Evolutionary conservation across 2,329 filamentous ascomycete species (phyloP).

Genomic region (Colletotrichum tropicicola): DNA sequence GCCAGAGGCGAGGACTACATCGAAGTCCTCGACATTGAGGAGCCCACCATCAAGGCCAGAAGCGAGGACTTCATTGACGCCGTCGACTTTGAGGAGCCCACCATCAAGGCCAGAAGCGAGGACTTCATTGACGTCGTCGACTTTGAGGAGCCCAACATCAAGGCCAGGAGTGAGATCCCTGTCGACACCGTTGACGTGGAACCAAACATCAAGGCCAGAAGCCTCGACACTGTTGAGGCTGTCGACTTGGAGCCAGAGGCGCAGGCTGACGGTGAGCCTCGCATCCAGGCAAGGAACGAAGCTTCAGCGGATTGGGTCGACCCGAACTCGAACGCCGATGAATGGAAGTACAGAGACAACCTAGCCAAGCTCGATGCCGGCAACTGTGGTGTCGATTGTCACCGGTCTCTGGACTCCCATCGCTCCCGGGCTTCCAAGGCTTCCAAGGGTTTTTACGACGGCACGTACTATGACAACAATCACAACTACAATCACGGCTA

Average conservation of each 20-base stretch:
- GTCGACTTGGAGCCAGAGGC: neutral
- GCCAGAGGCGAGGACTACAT: neutral
- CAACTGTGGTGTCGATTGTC: neutral
- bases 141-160: neutral
- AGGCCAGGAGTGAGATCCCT: neutral
- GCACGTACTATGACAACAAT: neutral
- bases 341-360: slow-evolving; percentile 2
- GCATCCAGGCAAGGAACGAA: neutral
- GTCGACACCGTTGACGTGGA: neutral
- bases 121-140: too few species aligned
- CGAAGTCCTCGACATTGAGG: neutral
- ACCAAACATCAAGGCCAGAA: neutral
- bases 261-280: neutral
- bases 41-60: neutral
- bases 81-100: neutral
- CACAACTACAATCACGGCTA: neutral
- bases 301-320: neutral
- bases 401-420: neutral
- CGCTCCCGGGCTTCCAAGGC: neutral
- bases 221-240: neutral
- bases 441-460: neutral
- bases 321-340: neutral
- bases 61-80: neutral
- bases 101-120: neutral
- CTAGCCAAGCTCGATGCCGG: neutral